Base-by-base conservation (phyloP, 768 basidiomycete genomes). In the Amanita fuliginea region DNA sequence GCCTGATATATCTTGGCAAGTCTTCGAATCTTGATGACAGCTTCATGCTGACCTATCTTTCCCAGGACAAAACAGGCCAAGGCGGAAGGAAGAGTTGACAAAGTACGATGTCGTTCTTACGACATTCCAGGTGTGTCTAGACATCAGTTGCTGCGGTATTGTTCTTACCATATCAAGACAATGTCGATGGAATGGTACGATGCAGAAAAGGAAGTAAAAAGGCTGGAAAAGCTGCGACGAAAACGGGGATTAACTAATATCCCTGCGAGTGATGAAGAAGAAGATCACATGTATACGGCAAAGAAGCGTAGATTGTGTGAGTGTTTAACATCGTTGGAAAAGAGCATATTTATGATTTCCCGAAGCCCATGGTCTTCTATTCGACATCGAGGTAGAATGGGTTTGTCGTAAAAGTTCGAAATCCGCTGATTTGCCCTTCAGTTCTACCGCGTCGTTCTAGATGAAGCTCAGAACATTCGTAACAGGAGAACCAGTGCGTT, bases 71-170 rank as follows among this genome's bases (percentile, higher is more conserved):
- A 68, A 68, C 11, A 78, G 75, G 53, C 67, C 69, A 14, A 75
- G 65, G 55, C 71, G 59, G 32, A 65, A 64, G 46, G 64, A 70
- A 6, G 71, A 78, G n/a, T 55, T 89, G 2, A 56, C 73, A 50
- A 63, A 73, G 39, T 75, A 77, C 57, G 81, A 86, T 55, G 67
- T 84, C 3, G 75, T 86, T 7, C 54, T 86, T 32, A 84, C 83
- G 1, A 77, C 75, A 1, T 76, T 65, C 52, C 60, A 62, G 6
- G 75, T 75, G 55, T 7, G 66, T 53, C 14, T 28, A 14, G n/a
- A 2, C 41, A 19, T 42, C 19, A 28, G 1, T 13, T 22, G 13
- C 24, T 26, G 42, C 30, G 7, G 33, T 26, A 9, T 14, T 45
- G 3, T 13, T 32, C 47, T 34, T 10, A 28, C 19, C 37, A 35